These are phyloP conservation scores for Colletotrichum australisinense DNA, from an alignment of 2,329 filamentous ascomycete genomes.

Conservation along the genomic window DNA sequence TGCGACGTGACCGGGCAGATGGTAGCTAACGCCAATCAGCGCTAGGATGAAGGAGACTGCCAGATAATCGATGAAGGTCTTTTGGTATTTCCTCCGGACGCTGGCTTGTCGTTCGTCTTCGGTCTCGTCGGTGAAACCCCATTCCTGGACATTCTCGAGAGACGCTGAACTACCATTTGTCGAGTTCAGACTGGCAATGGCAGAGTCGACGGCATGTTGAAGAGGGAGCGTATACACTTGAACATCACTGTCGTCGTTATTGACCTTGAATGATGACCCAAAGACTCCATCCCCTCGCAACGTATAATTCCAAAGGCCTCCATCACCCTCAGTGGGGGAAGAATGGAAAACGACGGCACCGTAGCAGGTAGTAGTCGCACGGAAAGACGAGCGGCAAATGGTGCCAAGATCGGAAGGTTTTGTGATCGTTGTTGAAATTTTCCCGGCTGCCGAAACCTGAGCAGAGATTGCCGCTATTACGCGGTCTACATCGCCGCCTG, in stretches of 20 bases:
- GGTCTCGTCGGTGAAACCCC: constrained; percentile 46
- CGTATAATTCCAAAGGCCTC: constrained; percentile 76
- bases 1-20: constrained; percentile 77
- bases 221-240: constrained; percentile 76
- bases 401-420: constrained; percentile 44
- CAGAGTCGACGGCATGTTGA: constrained; percentile 74
- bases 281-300: constrained; percentile 72
- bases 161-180: constrained; percentile 5
- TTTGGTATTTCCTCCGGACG: constrained; percentile 71
- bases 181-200: constrained; percentile 65
- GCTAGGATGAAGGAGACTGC: constrained; percentile 76
- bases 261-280: constrained; percentile 65
- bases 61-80: constrained; percentile 72
- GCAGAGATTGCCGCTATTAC: constrained; percentile 73
- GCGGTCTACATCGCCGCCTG: constrained; percentile 77
- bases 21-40: constrained; percentile 77
- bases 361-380: constrained; percentile 77
- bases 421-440: constrained; percentile 39
- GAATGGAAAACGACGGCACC: constrained; percentile 78
- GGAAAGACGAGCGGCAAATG: constrained; percentile 68
- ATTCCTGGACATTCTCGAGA: constrained; percentile 47
- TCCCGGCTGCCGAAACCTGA: constrained; percentile 40
- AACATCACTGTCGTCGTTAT: constrained; percentile 68
- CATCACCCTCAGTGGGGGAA: constrained; percentile 66
- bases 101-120: constrained; percentile 65